These are phyloP conservation scores for Balamuthia mandrillaris DNA, from an alignment of 208 protist species.

Conservation along the genomic window DNA sequence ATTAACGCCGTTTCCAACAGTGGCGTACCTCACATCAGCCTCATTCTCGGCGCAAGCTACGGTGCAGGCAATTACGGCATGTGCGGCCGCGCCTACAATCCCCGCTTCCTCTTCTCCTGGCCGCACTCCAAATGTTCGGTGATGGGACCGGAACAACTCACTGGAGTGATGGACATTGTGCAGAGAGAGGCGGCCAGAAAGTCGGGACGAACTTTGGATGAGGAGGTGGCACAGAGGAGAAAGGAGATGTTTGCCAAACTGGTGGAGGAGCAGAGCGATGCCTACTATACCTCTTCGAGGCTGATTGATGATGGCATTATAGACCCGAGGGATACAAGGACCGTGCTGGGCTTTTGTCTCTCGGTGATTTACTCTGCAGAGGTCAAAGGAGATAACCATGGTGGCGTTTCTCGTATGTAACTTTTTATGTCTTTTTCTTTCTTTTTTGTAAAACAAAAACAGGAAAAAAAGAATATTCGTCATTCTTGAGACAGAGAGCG, in stretches of 20 bases:
- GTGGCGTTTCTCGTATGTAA: conserved; percentile 45
- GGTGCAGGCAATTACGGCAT: conserved; percentile 92
- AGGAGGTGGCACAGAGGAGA: not conserved
- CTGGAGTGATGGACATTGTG: conserved; percentile 32
- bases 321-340: conserved; percentile 48
- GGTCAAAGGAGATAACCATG: conserved; percentile 31
- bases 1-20: conserved; percentile 88
- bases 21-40: conserved; percentile 90
- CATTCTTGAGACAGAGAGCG: no score
- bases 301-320: conserved; percentile 51
- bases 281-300: conserved; percentile 51
- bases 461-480: no score
- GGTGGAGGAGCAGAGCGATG: conserved; percentile 34
- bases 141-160: conserved; percentile 90
- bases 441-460: no score
- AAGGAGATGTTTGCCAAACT: conserved; percentile 39
- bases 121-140: conserved; percentile 92
- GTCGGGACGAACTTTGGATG: not conserved
- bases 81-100: conserved; percentile 80
- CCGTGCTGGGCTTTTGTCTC: conserved; percentile 45
- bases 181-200: not conserved
- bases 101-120: conserved; percentile 92
- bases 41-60: conserved; percentile 91
- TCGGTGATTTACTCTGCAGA: conserved; percentile 46
- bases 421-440: not conserved